phyloP scores from a whole-genome alignment of 73 alveolate species.

The Paramecium octaurelia region DNA sequence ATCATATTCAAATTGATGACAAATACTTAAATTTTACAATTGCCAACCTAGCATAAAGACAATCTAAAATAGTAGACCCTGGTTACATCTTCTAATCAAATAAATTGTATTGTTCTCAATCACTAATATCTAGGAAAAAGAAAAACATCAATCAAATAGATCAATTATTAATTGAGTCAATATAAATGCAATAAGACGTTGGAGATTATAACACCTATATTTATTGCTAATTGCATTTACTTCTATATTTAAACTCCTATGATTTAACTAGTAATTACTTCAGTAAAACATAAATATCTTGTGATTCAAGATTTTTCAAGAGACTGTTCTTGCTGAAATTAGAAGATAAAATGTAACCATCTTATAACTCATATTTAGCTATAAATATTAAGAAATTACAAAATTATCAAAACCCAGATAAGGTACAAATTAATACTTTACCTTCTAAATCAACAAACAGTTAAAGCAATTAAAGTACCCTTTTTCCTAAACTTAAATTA shows the following conservation, averaged over 20 bases:
- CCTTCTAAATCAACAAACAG: not conserved
- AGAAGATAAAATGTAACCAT: not conserved
- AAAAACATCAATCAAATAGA: not conserved
- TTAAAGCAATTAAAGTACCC: not conserved
- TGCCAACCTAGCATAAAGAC: conserved; percentile 7
- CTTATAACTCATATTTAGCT: not conserved
- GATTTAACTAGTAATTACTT: not conserved
- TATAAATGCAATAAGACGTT: not conserved
- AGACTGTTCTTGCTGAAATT: not conserved
- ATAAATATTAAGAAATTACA: conserved; percentile 5
- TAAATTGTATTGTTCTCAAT: not conserved
- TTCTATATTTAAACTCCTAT: not conserved
- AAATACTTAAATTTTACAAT: not conserved
- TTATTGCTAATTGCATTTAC: not conserved
- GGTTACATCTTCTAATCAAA: not conserved
- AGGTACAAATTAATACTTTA: not conserved
- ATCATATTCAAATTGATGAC: not conserved
- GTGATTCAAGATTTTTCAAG: not conserved
- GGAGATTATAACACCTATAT: not conserved
- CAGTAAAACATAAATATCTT: not conserved
- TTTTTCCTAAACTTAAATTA: not conserved
- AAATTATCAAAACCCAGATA: not conserved
- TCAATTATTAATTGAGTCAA: not conserved
- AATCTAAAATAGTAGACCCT: not conserved
- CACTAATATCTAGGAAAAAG: not conserved